These are phyloP conservation scores for Rhynchosporium agropyri DNA, from an alignment of 2,329 filamentous ascomycete species.

Conservation along the genomic window DNA sequence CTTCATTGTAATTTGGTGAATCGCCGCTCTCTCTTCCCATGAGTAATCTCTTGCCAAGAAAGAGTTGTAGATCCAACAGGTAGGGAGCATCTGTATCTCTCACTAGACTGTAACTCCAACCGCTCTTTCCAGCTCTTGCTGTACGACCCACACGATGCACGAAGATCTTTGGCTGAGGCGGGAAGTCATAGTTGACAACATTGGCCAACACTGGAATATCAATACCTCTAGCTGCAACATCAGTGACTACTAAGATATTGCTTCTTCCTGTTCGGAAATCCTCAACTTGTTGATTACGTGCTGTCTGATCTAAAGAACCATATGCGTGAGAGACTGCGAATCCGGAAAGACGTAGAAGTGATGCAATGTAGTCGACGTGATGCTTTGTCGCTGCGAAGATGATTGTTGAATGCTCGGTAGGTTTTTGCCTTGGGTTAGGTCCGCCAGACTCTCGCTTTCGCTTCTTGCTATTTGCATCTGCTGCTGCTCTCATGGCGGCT, in stretches of 20 bases:
- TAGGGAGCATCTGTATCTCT: constrained; percentile 88
- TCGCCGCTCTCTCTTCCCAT: constrained; percentile 67
- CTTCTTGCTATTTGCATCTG: constrained; percentile 60
- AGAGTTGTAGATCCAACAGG: constrained; percentile 89
- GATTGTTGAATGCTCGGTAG: constrained; percentile 90
- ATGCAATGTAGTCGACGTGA: constrained; percentile 90
- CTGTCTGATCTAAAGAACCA: constrained; percentile 90
- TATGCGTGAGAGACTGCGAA: constrained; percentile 95
- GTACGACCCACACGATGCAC: constrained; percentile 96
- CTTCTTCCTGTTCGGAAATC: constrained; percentile 83
- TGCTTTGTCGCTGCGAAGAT: constrained; percentile 95
- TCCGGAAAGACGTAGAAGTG: constrained; percentile 76
- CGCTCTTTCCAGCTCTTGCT: constrained; percentile 86
- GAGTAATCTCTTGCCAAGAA: constrained; percentile 82
- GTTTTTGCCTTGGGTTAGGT: constrained; percentile 64
- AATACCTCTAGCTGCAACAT: constrained; percentile 94
- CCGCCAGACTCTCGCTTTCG: constrained; percentile 65
- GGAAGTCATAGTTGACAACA: constrained; percentile 98
- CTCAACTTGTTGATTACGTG: constrained; percentile 88
- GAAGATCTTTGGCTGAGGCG: constrained; percentile 94
- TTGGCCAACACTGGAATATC: constrained; percentile 96
- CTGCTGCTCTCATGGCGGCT: constrained; percentile 44
- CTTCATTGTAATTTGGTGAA: constrained; percentile 72
- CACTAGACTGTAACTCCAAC: constrained; percentile 94
- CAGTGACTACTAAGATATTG: constrained; percentile 92